Percentiles rank a stretch among this genome's conserved stretches.
phyloP scores from a whole-genome alignment of 352 stramenopile species.

The Globisporangium camurandrum region DNA sequence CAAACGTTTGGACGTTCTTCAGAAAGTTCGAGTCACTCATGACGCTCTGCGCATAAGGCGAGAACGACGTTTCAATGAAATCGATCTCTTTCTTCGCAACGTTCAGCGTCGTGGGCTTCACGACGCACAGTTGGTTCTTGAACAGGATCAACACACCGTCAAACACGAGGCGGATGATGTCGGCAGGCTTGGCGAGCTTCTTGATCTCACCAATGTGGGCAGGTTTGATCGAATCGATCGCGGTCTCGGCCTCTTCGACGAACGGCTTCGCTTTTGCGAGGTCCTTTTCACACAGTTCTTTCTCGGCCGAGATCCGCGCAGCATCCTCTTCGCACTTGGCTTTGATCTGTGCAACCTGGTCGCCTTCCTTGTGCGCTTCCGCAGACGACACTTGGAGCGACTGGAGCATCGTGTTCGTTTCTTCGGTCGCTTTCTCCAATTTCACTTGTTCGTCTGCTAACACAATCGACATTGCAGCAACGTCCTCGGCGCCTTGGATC shows the following conservation, averaged over 20 bases:
- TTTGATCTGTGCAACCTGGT: slow-evolving; percentile 96
- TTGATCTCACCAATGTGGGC: slow-evolving; percentile 98
- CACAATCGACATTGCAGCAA: slow-evolving; percentile 96
- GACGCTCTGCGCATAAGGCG: slow-evolving; percentile 91
- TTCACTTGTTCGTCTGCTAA: slow-evolving; percentile 96
- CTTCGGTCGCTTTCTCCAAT: slow-evolving; percentile 93
- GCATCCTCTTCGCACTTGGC: slow-evolving; percentile 95
- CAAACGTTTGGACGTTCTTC: slow-evolving; percentile 95
- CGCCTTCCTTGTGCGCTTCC: slow-evolving; percentile 95
- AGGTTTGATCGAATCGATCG: slow-evolving; percentile 97
- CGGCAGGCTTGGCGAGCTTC: slow-evolving; percentile 95
- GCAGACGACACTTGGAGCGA: slow-evolving; percentile 93
- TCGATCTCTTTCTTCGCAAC: slow-evolving; percentile 96
- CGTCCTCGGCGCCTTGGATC: slow-evolving; percentile 95
- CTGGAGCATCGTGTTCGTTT: slow-evolving; percentile 97
- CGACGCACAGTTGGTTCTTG: slow-evolving; percentile 86
- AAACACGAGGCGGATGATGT: slow-evolving; percentile 98
- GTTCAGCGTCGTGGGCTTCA: slow-evolving; percentile 93
- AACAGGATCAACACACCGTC: slow-evolving; percentile 97
- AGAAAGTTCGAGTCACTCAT: slow-evolving; percentile 97
- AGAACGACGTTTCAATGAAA: slow-evolving; percentile 97
- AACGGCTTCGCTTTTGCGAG: slow-evolving; percentile 97
- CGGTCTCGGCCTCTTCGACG: slow-evolving; percentile 95
- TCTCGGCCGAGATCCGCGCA: slow-evolving; percentile 92
- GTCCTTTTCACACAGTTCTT: slow-evolving; percentile 93